phyloP scores from a whole-genome alignment of 177 flowering plant species.

The Tripterygium wilfordii region DNA sequence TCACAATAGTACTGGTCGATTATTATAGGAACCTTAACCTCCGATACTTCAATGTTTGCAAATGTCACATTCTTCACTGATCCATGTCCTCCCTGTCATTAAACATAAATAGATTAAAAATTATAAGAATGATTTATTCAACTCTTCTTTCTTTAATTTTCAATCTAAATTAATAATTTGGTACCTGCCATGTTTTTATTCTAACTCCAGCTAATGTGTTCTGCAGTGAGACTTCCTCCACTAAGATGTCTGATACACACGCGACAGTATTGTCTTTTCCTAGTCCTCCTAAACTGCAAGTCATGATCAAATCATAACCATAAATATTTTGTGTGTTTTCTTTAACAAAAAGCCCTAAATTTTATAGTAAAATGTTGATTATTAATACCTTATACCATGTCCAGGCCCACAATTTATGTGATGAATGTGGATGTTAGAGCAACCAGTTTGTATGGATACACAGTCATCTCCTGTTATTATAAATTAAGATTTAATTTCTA shows the following conservation, averaged over 20 bases:
- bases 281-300: constrained; percentile 66
- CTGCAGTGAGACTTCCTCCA: constrained; percentile 43
- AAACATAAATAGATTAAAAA: not conserved
- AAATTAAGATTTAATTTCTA: not conserved
- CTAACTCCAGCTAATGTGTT: constrained; percentile 64
- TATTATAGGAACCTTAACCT: constrained; percentile 65
- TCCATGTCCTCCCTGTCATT: constrained; percentile 45
- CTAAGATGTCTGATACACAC: constrained; percentile 59
- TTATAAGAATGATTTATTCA: not conserved
- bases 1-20: constrained; percentile 92
- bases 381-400: constrained; percentile 76
- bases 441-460: constrained; percentile 91
- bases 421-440: constrained; percentile 67
- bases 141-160: not conserved
- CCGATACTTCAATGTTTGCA: constrained; percentile 55
- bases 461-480: constrained; percentile 80
- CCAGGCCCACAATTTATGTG: constrained; percentile 87
- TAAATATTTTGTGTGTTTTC: not conserved
- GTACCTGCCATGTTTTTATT: constrained; percentile 96
- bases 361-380: not conserved
- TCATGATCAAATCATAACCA: not conserved
- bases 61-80: constrained; percentile 60
- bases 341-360: not conserved
- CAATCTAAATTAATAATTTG: not conserved
- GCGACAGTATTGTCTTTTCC: constrained; percentile 71